phyloP scores from a whole-genome alignment of 495 filamentous ascomycete species.

The Monascus purpureus region DNA sequence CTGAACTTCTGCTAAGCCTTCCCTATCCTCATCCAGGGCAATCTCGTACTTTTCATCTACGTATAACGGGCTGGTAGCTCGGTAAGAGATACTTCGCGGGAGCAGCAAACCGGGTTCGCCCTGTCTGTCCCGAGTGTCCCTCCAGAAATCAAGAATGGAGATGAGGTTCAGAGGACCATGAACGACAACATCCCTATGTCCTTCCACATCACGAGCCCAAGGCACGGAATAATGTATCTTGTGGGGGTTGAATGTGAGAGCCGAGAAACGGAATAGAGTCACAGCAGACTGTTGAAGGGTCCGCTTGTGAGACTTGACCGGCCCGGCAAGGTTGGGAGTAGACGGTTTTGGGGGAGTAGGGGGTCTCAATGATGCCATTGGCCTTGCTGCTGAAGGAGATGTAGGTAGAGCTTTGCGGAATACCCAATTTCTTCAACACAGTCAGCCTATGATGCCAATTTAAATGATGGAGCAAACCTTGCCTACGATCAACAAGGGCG shows the following conservation, averaged over 20 bases:
- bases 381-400: conserved; percentile 10
- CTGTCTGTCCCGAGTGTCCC: conserved; percentile 22
- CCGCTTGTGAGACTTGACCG: conserved; percentile 19
- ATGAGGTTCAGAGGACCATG: conserved; percentile 53
- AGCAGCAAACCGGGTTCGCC: conserved; percentile 10
- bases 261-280: conserved; percentile 56
- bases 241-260: conserved; percentile 59
- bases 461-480: conserved; percentile 1
- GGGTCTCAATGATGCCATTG: conserved; percentile 4
- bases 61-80: conserved; percentile 47
- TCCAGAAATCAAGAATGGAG: conserved; percentile 50
- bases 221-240: conserved; percentile 55
- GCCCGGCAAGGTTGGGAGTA: neutral
- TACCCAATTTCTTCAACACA: conserved; percentile 38
- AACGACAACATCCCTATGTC: conserved; percentile 44
- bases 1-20: conserved; percentile 15
- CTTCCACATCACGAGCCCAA: conserved; percentile 46
- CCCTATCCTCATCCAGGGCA: conserved; percentile 21
- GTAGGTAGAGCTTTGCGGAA: conserved; percentile 35
- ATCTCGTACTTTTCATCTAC: conserved; percentile 38
- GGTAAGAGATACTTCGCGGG: conserved; percentile 40
- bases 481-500: conserved; percentile 41
- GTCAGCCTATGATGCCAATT: neutral
- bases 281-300: conserved; percentile 39
- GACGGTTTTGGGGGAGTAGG: conserved; percentile 13